These are phyloP conservation scores for Nakazawaea ambrosiae DNA, from an alignment of 805 yeast genomes.

Conservation along the genomic window DNA sequence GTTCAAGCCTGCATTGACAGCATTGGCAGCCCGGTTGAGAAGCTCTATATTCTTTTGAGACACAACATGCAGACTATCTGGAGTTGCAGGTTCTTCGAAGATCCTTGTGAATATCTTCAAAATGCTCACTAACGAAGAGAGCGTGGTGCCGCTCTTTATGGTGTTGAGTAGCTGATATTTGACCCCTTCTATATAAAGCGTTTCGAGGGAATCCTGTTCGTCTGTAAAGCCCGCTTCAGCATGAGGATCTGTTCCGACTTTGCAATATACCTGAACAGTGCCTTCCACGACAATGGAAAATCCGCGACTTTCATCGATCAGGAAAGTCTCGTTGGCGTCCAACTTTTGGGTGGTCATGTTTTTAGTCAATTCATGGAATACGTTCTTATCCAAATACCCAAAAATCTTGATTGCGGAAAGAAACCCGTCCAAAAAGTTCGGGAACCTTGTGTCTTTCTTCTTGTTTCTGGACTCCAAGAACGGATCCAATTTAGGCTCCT, in stretches of 20 bases:
- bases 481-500: constrained; percentile 39
- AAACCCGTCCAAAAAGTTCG: constrained; percentile 82
- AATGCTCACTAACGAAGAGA: constrained; percentile 77
- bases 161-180: constrained; percentile 72
- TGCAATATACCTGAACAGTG: constrained; percentile 68
- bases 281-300: constrained; percentile 94
- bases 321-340: constrained; percentile 64
- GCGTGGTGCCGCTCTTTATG: constrained; percentile 76
- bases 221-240: constrained; percentile 16
- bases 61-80: not conserved
- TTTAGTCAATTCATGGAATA: constrained; percentile 87
- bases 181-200: constrained; percentile 44
- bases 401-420: constrained; percentile 86
- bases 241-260: constrained; percentile 29
- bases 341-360: constrained; percentile 86
- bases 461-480: constrained; percentile 31
- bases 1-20: too few species aligned
- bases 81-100: constrained; percentile 11
- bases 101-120: constrained; percentile 62
- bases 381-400: constrained; percentile 86
- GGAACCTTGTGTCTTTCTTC: constrained; percentile 34
- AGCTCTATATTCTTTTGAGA: constrained; percentile 10
- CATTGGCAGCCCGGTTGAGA: not conserved
- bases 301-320: constrained; percentile 66
- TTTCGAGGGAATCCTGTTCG: constrained; percentile 30